Percentiles rank a stretch among this genome's conserved stretches.
phyloP scores from a whole-genome alignment of 768 basidiomycete genomes.

The Naganishia randhawae region DNA sequence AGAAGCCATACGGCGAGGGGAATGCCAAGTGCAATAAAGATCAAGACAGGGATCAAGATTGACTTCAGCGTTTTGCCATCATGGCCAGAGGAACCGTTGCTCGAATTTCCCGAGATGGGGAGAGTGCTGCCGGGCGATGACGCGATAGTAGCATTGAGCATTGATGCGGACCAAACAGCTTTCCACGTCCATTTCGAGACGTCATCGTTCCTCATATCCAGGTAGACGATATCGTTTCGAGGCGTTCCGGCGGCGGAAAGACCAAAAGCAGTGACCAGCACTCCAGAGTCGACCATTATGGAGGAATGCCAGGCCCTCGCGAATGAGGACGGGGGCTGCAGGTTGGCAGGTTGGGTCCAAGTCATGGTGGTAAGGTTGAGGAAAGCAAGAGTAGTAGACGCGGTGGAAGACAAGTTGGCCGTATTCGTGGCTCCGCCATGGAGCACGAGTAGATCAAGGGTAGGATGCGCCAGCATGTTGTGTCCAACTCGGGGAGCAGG shows the following conservation, averaged over 20 bases:
- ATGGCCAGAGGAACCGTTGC: neutral
- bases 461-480: constrained; percentile 45
- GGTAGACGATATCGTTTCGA: constrained; percentile 42
- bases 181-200: constrained; percentile 45
- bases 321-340: constrained; percentile 44
- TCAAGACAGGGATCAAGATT: constrained; percentile 38
- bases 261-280: constrained; percentile 50
- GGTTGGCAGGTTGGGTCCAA: constrained; percentile 46
- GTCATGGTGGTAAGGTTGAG: constrained; percentile 46
- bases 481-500: constrained; percentile 45
- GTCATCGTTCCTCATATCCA: constrained; percentile 45
- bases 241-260: constrained; percentile 34
- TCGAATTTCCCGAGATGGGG: constrained; percentile 5
- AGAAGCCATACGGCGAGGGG: constrained; percentile 41
- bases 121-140: constrained; percentile 1
- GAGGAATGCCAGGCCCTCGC: constrained; percentile 45
- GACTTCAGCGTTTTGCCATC: constrained; percentile 32
- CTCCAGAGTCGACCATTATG: constrained; percentile 46
- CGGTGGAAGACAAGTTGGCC: constrained; percentile 28
- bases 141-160: constrained; percentile 33
- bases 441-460: constrained; percentile 39
- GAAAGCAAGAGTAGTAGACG: constrained; percentile 40
- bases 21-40: constrained; percentile 34
- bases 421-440: constrained; percentile 42
- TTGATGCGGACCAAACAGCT: constrained; percentile 40